These are phyloP conservation scores for Chlamydomonas sp. DNA, from an alignment of 139 green algal species.

Conservation along the genomic window DNA sequence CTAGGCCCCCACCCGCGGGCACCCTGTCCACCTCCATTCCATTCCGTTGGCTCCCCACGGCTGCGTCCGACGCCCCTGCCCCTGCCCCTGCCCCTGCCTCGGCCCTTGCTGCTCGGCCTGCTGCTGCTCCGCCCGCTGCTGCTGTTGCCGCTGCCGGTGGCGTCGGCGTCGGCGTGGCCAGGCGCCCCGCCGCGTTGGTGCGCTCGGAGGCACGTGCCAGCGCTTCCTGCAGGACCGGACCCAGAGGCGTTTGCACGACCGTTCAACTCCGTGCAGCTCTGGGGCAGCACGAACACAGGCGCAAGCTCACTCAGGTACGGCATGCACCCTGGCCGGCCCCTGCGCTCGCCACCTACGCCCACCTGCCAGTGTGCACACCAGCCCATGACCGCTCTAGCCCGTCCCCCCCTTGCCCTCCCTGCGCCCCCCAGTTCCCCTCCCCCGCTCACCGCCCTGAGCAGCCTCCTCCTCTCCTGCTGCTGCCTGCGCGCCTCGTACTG, in stretches of 20 bases:
- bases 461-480: slow-evolving; percentile 25
- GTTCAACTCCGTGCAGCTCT: no score
- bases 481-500: slow-evolving; percentile 16
- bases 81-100: background rate
- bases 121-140: background rate
- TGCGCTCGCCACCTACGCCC: background rate
- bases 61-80: no score
- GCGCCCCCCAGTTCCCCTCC: background rate
- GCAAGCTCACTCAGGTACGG: no score
- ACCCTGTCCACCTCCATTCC: no score
- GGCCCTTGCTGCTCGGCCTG: background rate
- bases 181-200: background rate
- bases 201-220: slow-evolving; percentile 2
- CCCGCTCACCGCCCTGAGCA: slow-evolving; percentile 1
- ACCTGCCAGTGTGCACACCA: background rate
- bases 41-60: no score
- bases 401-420: background rate
- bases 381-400: background rate
- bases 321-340: no score
- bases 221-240: background rate
- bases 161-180: background rate
- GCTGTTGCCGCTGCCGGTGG: background rate
- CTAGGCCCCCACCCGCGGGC: no score
- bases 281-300: no score
- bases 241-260: no score